A percentile compares a stretch with the other conserved stretches of the same genome.
phyloP scores from a whole-genome alignment of 148 eudicot genomes.

The Suaeda aralocaspica region DNA sequence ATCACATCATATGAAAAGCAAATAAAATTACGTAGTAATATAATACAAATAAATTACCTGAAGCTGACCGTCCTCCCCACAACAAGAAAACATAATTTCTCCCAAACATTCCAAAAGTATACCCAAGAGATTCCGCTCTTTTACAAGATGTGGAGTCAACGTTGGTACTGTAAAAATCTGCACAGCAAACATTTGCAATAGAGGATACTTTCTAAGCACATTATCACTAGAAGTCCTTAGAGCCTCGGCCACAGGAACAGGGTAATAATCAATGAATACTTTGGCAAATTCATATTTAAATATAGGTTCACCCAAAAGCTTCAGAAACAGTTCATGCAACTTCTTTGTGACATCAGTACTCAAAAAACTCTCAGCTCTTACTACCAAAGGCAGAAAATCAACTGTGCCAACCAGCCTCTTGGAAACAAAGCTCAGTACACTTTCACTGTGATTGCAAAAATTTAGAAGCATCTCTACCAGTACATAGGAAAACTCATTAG shows the following conservation, averaged over 20 bases:
- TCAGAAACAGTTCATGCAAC: conserved; percentile 84
- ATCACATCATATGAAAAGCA: background rate
- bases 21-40: background rate
- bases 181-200: conserved; percentile 69
- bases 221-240: conserved; percentile 41
- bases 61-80: conserved; percentile 67
- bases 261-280: conserved; percentile 67
- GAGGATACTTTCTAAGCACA: conserved; percentile 49
- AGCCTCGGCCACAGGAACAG: conserved; percentile 55
- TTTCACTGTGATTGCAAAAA: conserved; percentile 79
- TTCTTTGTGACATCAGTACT: conserved; percentile 39
- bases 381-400: conserved; percentile 63
- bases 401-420: conserved; percentile 43
- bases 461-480: conserved; percentile 72
- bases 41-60: conserved; percentile 44
- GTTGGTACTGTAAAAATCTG: conserved; percentile 96
- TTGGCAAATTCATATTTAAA: conserved; percentile 88
- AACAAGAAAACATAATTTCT: conserved; percentile 51
- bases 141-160: conserved; percentile 77
- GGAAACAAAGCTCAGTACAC: conserved; percentile 83
- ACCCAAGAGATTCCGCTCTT: conserved; percentile 67
- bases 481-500: conserved; percentile 50
- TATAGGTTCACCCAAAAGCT: conserved; percentile 79
- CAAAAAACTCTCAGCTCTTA: conserved; percentile 78
- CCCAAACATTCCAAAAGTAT: conserved; percentile 67